Conservation (phyloP, 164 flowering plant species). For the Platanus orientalis region DNA sequence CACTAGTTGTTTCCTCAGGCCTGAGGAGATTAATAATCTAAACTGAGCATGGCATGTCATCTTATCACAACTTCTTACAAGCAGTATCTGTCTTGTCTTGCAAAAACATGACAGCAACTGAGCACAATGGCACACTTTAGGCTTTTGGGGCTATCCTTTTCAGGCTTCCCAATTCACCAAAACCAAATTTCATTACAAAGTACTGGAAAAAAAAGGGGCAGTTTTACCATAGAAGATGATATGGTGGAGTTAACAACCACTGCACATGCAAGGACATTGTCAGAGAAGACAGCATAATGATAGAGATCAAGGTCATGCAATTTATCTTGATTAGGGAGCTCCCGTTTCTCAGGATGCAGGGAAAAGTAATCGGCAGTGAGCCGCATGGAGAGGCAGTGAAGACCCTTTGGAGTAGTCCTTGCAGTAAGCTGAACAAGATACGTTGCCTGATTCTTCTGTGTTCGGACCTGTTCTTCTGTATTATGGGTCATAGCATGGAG, state of each 20-base stretch:
- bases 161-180: too few relatives aligned
- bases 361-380: slow-evolving; percentile 78
- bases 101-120: too few relatives aligned
- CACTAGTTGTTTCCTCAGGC: too few relatives aligned
- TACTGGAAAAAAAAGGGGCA: neutral
- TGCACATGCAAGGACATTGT: slow-evolving; percentile 86
- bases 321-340: slow-evolving; percentile 43
- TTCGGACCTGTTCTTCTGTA: slow-evolving; percentile 67
- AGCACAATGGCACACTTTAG: too few relatives aligned
- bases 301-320: too few relatives aligned
- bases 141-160: too few relatives aligned
- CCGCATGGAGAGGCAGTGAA: slow-evolving; percentile 89
- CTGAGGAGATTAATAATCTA: too few relatives aligned
- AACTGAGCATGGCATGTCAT: too few relatives aligned
- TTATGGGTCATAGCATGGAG: slow-evolving; percentile 80
- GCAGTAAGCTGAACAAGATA: slow-evolving; percentile 73
- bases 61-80: too few relatives aligned
- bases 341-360: slow-evolving; percentile 51
- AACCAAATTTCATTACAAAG: too few relatives aligned
- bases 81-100: too few relatives aligned
- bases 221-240: slow-evolving; percentile 56
- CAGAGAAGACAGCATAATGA: slow-evolving; percentile 87
- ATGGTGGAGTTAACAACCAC: slow-evolving; percentile 86
- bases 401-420: slow-evolving; percentile 85
- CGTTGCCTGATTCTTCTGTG: slow-evolving; percentile 54